A percentile compares a stretch with the other conserved stretches of the same genome.
Evolutionary conservation across 169 alveolate genomes (phyloP).

Genomic region (Eimeria zaria): DNA sequence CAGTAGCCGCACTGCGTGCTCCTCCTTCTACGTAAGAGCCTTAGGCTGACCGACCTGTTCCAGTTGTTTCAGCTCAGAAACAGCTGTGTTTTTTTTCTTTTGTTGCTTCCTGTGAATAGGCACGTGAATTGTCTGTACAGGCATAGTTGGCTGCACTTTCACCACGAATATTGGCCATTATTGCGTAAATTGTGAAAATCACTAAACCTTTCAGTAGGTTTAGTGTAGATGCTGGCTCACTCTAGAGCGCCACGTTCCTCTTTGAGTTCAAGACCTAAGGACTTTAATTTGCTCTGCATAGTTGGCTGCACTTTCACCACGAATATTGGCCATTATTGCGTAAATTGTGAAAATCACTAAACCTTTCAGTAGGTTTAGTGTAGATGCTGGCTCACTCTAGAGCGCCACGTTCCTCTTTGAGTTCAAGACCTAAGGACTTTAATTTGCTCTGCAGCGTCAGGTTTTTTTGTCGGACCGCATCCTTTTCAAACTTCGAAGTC

Average conservation of each 20-base stretch:
- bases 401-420: conserved; percentile 74
- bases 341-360: neutral
- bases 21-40: too few species aligned
- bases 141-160: neutral
- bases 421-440: conserved; percentile 49
- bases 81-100: conserved; percentile 14
- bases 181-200: neutral
- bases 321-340: neutral
- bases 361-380: neutral
- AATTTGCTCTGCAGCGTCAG: conserved; percentile 66
- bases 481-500: conserved; percentile 58
- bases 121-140: neutral
- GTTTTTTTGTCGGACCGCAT: conserved; percentile 79
- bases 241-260: conserved; percentile 77
- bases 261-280: conserved; percentile 59
- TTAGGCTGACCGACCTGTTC: conserved; percentile 63
- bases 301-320: neutral
- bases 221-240: conserved; percentile 10
- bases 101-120: conserved; percentile 72
- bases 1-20: neutral
- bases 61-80: conserved; percentile 53
- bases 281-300: neutral
- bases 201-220: neutral
- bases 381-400: conserved; percentile 49
- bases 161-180: neutral